phyloP scores from a whole-genome alignment of 345 rosid genomes.

The Acer yangbiense region DNA sequence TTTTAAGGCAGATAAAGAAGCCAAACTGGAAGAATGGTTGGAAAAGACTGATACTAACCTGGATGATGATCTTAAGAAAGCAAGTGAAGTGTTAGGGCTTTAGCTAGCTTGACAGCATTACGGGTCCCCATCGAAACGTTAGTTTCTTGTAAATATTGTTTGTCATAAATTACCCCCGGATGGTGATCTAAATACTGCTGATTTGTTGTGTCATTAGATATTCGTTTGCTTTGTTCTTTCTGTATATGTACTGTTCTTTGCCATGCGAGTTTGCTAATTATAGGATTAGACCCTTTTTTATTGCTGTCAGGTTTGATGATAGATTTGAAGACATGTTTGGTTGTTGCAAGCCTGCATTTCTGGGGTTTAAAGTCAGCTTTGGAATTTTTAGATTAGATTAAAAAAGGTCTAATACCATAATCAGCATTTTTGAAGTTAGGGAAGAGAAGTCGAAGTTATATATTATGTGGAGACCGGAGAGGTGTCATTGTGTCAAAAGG shows the following conservation, averaged over 20 bases:
- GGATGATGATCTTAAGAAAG: constrained; percentile 11
- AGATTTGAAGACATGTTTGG: background rate
- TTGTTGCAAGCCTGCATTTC: too few relatives aligned
- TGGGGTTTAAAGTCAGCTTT: too few relatives aligned
- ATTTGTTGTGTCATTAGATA: background rate
- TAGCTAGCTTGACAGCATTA: constrained; percentile 7
- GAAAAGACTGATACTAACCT: constrained; percentile 42
- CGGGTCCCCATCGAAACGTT: background rate
- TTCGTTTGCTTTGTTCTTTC: background rate
- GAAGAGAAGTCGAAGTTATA: too few relatives aligned
- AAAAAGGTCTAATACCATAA: too few relatives aligned
- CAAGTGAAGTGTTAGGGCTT: constrained; percentile 1
- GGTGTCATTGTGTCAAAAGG: too few relatives aligned
- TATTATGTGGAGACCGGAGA: too few relatives aligned
- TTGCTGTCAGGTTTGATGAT: background rate
- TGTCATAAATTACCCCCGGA: background rate
- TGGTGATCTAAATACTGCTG: background rate
- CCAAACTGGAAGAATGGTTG: constrained; percentile 82
- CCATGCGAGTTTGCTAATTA: background rate
- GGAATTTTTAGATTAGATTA: too few relatives aligned
- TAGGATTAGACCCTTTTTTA: background rate
- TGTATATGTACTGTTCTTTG: background rate
- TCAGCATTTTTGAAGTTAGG: too few relatives aligned
- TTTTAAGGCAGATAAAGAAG: constrained; percentile 80
- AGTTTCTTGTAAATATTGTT: constrained; percentile 27